Conservation (phyloP, 2,329 filamentous ascomycete genomes). For the Cadophora malorum region DNA sequence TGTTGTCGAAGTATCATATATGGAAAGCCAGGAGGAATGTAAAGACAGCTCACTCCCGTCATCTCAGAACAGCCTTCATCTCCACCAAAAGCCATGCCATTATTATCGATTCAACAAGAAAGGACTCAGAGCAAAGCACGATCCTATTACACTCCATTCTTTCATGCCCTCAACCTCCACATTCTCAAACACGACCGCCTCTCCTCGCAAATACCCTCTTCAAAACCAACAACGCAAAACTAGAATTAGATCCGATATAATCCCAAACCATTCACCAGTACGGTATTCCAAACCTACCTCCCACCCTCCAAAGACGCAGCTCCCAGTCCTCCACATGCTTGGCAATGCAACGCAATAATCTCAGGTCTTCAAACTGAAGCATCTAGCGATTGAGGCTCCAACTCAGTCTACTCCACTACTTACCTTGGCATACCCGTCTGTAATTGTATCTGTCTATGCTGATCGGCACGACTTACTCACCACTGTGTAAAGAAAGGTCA, state of each 20-base stretch:
- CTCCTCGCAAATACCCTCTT: background rate
- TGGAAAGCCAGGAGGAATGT: too few species aligned
- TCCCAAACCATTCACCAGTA: background rate
- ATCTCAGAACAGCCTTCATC: too few species aligned
- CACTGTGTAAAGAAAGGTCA: background rate
- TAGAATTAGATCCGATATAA: background rate
- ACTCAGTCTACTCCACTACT: background rate
- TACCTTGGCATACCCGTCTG: constrained; percentile 2
- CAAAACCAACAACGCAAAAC: background rate
- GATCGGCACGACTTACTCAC: background rate
- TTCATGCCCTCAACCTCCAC: background rate
- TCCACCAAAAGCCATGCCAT: too few species aligned
- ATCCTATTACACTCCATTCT: background rate
- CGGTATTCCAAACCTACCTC: background rate
- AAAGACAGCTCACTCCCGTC: too few species aligned
- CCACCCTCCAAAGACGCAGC: background rate
- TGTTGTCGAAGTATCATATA: too few species aligned
- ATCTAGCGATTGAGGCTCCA: constrained; percentile 3
- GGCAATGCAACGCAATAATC: background rate
- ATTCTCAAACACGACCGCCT: background rate
- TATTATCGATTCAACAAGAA: too few species aligned
- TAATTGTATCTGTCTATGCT: too few species aligned
- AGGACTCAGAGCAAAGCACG: background rate
- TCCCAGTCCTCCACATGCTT: background rate
- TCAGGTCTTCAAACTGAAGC: background rate